Conservation (phyloP, 345 rosid genomes). For the Gossypium stocksii region DNA sequence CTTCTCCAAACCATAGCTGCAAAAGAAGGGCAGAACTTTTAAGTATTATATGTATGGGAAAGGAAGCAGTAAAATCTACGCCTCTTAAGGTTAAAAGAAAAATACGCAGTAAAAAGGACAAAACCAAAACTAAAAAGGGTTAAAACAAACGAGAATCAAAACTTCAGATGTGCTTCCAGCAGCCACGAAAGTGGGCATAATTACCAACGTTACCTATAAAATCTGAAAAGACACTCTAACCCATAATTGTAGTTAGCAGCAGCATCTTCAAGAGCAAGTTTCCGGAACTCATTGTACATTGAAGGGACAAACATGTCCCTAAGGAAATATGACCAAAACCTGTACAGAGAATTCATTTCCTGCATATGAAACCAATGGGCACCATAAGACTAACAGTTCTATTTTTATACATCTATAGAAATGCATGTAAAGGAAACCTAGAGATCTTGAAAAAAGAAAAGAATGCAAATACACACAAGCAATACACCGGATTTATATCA, state of each 20-base stretch:
- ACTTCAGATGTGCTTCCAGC: neutral
- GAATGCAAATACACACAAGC: neutral
- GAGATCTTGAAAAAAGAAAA: neutral
- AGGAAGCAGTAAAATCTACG: neutral
- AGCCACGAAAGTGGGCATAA: neutral
- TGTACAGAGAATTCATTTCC: slow-evolving; percentile 92
- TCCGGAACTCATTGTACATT: slow-evolving; percentile 82
- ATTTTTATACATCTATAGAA: too few species aligned
- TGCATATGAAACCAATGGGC: slow-evolving; percentile 31
- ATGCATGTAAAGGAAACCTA: neutral
- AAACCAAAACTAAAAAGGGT: neutral
- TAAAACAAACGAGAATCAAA: neutral
- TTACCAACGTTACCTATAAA: slow-evolving; percentile 62
- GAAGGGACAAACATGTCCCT: slow-evolving; percentile 67
- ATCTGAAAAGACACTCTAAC: slow-evolving; percentile 90
- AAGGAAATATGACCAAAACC: slow-evolving; percentile 94
- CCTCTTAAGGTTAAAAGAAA: too few species aligned
- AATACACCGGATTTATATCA: neutral
- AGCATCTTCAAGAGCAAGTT: slow-evolving; percentile 83
- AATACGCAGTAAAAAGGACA: too few species aligned
- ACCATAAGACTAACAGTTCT: too few species aligned
- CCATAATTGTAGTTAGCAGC: slow-evolving; percentile 79
- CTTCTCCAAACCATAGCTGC: slow-evolving; percentile 92
- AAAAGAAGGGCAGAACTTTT: slow-evolving; percentile 10
- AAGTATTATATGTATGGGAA: neutral